phyloP scores from a whole-genome alignment of 257 asterid species.

The Penstemon davidsonii region DNA sequence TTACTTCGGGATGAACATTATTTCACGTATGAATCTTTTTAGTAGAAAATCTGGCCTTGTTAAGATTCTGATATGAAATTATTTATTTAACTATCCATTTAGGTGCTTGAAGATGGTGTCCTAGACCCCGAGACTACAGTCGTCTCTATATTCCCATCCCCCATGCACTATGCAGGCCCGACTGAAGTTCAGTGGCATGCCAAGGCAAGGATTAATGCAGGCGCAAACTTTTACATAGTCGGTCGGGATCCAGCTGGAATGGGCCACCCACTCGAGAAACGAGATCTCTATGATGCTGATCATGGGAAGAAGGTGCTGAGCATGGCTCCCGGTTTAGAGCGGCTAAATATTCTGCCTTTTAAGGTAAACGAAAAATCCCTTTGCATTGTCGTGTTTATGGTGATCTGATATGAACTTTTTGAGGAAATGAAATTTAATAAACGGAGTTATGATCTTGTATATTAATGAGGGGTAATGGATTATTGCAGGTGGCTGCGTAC shows the following conservation, averaged over 20 bases:
- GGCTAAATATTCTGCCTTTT: conserved; percentile 86
- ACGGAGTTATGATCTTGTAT: not conserved
- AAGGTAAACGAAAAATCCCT: conserved; percentile 43
- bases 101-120: conserved; percentile 94
- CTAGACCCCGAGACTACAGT: conserved; percentile 92
- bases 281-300: conserved; percentile 95
- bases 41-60: not conserved
- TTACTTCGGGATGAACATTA: not conserved
- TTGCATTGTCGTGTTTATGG: conserved; percentile 4
- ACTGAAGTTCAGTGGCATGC: conserved; percentile 99
- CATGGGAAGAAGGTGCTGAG: conserved; percentile 94
- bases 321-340: conserved; percentile 95
- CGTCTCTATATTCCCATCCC: conserved; percentile 93
- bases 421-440: not conserved
- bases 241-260: conserved; percentile 97
- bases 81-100: not conserved
- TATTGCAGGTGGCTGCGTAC: conserved; percentile 85
- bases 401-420: not conserved
- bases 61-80: not conserved
- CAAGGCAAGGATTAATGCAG: conserved; percentile 94
- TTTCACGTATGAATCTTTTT: not conserved
- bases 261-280: conserved; percentile 84
- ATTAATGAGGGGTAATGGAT: conserved; percentile 3
- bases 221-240: conserved; percentile 89
- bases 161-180: conserved; percentile 98